Evolutionary conservation across 1,284 basidiomycete genomes (phyloP), one percentile per base, ranked within the genome.

Genomic region (Ganoderma meredithae): DNA sequence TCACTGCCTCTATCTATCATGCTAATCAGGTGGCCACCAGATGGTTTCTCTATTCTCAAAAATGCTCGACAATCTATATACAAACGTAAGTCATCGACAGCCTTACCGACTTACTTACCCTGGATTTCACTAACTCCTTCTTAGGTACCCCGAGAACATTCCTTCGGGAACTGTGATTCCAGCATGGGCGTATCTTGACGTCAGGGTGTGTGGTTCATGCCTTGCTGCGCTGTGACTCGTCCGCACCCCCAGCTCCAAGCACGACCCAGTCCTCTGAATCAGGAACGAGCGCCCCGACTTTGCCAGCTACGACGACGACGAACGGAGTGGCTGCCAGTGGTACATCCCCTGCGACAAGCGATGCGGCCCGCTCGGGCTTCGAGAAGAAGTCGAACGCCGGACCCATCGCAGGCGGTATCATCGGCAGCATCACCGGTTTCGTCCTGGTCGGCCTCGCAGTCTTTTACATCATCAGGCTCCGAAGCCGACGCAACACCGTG

Each of bases 151-250:
- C 1, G 62, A 66, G 40, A 58, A 59, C 55, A 68, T 71, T 8
- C 62, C 67, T 6, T 13, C 33, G 13, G 67, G 67, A 2, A 71
- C 70, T 1, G 44, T 67, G 9, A 56, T 71, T 5, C 70, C 70
- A 2, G 70, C 70, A 1, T 71, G 70, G 70, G 70, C 70, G 15
- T 71, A 71, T 31, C 25, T 71, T 13, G 67, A 71, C 43, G 49
- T 71, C n/a, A 68, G 53, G 10, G 70, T 68, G 2, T 0, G 70
- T 62, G 25, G 5, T 1, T 40, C 17, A n/a, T n/a, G 3, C 15
- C 15, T 36, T 36, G 36, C 36, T 3, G 9, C 9, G 36, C 36
- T 6, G 9, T 49, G 22, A 2, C 5, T 43, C 67, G 8, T 62
- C 60, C 41, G 67, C 64, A 3, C 22, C 61, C 17, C 44, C n/a